These are phyloP conservation scores for Oehlia diaphana DNA, from an alignment of 192 early-diverging fungal genomes.

Conservation along the genomic window DNA sequence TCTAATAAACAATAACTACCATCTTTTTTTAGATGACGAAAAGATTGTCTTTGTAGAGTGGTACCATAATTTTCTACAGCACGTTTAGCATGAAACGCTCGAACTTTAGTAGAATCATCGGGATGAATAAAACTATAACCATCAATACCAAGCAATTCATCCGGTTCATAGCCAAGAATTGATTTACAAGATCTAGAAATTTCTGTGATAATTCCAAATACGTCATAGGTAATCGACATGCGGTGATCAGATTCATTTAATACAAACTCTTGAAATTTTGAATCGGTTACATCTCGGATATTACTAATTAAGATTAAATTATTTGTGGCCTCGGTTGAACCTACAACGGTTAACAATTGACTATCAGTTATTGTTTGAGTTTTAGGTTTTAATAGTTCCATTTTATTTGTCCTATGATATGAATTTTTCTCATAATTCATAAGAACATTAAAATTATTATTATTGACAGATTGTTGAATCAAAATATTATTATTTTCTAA, in stretches of 20 bases:
- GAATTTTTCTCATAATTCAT: not conserved
- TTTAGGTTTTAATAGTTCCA: too few species aligned
- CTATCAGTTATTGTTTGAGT: not conserved
- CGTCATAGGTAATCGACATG: not conserved
- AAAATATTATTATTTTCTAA: not conserved
- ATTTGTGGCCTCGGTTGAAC: not conserved
- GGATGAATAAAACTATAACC: conserved; percentile 9
- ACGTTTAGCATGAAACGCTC: not conserved
- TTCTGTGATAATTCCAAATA: not conserved
- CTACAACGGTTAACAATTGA: not conserved
- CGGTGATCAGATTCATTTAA: not conserved
- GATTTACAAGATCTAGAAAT: not conserved
- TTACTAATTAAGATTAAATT: not conserved
- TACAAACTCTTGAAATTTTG: not conserved
- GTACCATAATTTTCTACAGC: not conserved
- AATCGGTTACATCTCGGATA: not conserved
- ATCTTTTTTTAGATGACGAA: conserved; percentile 4
- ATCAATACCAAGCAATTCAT: not conserved
- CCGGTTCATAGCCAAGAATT: not conserved
- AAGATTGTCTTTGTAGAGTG: not conserved
- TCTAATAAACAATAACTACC: conserved; percentile 2
- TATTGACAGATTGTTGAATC: too few species aligned
- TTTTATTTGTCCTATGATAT: too few species aligned
- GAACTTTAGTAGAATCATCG: not conserved
- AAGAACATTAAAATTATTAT: too few species aligned